phyloP scores from a whole-genome alignment of 306 rosid genomes.

The Oemleria cerasiformis region DNA sequence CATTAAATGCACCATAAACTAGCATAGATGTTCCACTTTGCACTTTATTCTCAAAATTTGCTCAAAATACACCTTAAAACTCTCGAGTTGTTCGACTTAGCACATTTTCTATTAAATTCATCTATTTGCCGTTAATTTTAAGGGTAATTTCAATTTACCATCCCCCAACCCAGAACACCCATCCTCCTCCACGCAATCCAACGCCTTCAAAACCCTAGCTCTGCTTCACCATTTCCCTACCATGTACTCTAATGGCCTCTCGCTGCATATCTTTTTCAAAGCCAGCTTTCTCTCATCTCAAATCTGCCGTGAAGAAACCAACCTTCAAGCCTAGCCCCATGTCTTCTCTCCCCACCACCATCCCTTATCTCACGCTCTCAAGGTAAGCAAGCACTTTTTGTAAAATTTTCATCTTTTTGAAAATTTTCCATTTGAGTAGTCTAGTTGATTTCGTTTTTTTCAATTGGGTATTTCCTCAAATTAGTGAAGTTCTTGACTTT shows the following conservation, averaged over 20 bases:
- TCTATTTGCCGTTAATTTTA: too few species aligned
- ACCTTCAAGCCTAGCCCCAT: slow-evolving; percentile 31
- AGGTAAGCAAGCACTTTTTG: slow-evolving; percentile 41
- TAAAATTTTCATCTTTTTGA: background rate
- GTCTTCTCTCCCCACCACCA: slow-evolving; percentile 40
- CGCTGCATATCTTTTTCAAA: slow-evolving; percentile 69
- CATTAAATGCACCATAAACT: too few species aligned
- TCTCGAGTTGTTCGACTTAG: too few species aligned
- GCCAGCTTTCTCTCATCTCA: slow-evolving; percentile 54
- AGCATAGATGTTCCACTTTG: too few species aligned
- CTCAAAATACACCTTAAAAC: too few species aligned
- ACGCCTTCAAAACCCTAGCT: slow-evolving; percentile 20
- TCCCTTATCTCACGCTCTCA: slow-evolving; percentile 39
- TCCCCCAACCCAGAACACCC: too few species aligned
- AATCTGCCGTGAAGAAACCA: slow-evolving; percentile 49
- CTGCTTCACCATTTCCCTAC: background rate
- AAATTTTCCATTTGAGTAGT: background rate
- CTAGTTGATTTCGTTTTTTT: background rate
- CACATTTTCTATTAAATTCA: too few species aligned
- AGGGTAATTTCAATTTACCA: too few species aligned
- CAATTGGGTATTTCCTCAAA: background rate
- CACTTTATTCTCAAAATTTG: too few species aligned
- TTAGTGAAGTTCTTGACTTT: slow-evolving; percentile 3
- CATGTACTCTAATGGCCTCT: slow-evolving; percentile 54
- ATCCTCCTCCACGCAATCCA: too few species aligned